Evolutionary conservation across 2,329 filamentous ascomycete species (phyloP), one percentile per base, ranked within the genome.

Genomic region (Amauroascus verrucosus): DNA sequence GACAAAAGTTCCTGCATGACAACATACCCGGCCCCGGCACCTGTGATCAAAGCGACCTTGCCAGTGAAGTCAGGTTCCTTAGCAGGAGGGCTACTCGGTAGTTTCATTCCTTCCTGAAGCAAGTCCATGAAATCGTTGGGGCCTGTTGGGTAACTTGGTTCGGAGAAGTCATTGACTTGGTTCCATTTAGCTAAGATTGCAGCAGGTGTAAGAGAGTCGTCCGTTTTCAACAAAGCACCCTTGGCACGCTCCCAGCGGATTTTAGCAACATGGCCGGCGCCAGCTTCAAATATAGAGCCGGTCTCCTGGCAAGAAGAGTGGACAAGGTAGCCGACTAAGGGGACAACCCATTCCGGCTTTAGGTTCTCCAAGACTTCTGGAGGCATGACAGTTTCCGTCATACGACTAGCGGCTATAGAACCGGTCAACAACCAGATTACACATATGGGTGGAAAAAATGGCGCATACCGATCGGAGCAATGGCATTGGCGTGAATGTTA

Each of bases 361-460:
- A 95, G 78, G 66, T 82, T 84, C 61, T 85, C 83, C 62, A 96
- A 78, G 37, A 95, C 80, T 66, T 96, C 90, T n/a, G 88, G 88
- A 32, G 90, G 89, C 88, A 96, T 91, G 61, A 96, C 79, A 16
- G 91, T 96, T 69, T 89, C 82, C 41, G 90, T 96, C 89, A 97
- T 94, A 69, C 91, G 84, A 74, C 86, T 93, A 57, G 90, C 93
- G 61, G 91, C 91, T 81, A 56, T 51, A 48, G 1, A 41, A 56
- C 30, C 50, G 46, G 47, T 59, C 46, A 60, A 54, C 16, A 47
- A 32, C 9, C 40, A 56, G 32, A 46, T 20, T 26, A 28, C 38
- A 30, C 26, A 38, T 22, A 11, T 7, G 14, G 26, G 2, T 9
- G 7, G 6, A 20, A 8, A 13, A 24, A 6, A 6, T 24, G 41